phyloP scores from a whole-genome alignment of 495 filamentous ascomycete genomes.

The Aspergillus homomorphus region DNA sequence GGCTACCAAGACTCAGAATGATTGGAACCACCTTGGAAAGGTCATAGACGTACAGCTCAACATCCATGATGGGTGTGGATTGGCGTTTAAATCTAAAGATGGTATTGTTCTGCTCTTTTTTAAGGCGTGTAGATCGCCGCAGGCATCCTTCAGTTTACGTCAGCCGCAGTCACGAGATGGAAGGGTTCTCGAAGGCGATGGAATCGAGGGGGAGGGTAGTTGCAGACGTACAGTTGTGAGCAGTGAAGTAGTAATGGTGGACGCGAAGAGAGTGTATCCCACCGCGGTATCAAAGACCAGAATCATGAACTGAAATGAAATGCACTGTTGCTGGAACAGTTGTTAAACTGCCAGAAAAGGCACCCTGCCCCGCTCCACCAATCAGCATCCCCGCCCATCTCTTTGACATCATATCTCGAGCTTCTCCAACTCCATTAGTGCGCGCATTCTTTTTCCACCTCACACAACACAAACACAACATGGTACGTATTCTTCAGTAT shows the following conservation, averaged over 20 bases:
- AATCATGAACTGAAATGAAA: too few species aligned
- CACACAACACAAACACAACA: not conserved
- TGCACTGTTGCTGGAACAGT: too few species aligned
- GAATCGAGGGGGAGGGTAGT: too few species aligned
- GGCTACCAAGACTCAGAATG: not conserved
- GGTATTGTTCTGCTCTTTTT: not conserved
- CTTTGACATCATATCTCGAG: not conserved
- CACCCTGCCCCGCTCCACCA: not conserved
- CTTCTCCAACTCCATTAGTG: not conserved
- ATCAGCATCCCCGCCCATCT: not conserved
- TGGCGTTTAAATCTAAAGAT: not conserved
- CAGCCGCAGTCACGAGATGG: constrained; percentile 27
- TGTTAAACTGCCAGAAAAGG: too few species aligned
- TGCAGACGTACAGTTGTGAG: too few species aligned
- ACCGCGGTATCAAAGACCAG: too few species aligned
- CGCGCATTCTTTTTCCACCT: not conserved
- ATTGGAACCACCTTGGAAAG: constrained; percentile 62
- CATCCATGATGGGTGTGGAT: constrained; percentile 60
- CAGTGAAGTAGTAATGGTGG: not conserved
- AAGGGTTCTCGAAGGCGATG: not conserved
- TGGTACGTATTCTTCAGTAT: constrained; percentile 5
- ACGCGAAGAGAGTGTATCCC: too few species aligned
- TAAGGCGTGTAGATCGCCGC: not conserved
- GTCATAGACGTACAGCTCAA: constrained; percentile 91
- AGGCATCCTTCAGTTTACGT: constrained; percentile 37